Evolutionary conservation across 352 stramenopile genomes (phyloP).

Genomic region (Albugo laibachii): DNA sequence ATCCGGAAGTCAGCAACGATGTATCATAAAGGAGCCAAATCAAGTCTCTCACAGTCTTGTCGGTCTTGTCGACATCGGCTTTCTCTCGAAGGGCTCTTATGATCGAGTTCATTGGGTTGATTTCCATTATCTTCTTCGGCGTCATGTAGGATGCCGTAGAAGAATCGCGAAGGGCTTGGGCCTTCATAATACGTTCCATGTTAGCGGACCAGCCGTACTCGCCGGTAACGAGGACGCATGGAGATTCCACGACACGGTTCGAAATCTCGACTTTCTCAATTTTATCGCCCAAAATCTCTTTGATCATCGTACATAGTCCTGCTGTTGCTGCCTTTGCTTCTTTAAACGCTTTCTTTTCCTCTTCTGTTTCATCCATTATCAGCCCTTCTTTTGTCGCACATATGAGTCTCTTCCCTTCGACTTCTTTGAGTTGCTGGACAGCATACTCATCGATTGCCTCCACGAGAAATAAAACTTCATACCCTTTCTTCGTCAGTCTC

Average conservation of each 20-base stretch:
- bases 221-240: constrained; percentile 96
- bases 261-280: constrained; percentile 99
- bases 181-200: constrained; percentile 99
- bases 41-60: constrained; percentile 99
- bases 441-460: constrained; percentile 99
- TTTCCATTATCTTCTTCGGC: constrained; percentile 99
- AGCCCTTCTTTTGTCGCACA: constrained; percentile 96
- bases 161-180: constrained; percentile 95
- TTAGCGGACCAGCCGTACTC: constrained; percentile 99
- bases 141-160: constrained; percentile 96
- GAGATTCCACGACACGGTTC: constrained; percentile 96
- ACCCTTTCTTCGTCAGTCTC: constrained; percentile 99
- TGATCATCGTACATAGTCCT: constrained; percentile 98
- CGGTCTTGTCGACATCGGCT: constrained; percentile 94
- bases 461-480: constrained; percentile 98
- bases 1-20: constrained; percentile 96
- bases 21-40: constrained; percentile 99
- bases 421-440: constrained; percentile 99
- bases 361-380: constrained; percentile 89
- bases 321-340: constrained; percentile 96
- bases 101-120: constrained; percentile 98
- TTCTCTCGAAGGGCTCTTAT: constrained; percentile 97
- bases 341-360: constrained; percentile 98
- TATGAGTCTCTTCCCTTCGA: constrained; percentile 99
- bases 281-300: constrained; percentile 99